Percentiles rank a stretch among this genome's conserved stretches.
Evolutionary conservation across 768 basidiomycete species (phyloP).

Genomic region (Trametes sanguinea): DNA sequence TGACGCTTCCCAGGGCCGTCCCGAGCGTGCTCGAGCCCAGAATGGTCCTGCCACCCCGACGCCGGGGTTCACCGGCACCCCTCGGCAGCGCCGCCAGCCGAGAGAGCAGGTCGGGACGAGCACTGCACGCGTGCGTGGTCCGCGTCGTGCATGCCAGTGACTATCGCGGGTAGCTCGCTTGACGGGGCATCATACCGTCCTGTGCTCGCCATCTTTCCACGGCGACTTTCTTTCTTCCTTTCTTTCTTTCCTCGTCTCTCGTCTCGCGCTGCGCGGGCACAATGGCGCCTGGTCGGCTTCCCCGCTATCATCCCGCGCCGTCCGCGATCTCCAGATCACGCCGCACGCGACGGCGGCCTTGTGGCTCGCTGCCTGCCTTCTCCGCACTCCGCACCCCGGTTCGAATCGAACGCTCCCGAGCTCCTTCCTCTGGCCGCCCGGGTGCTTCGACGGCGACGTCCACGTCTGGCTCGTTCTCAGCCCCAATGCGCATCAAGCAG

Average conservation of each 20-base stretch:
- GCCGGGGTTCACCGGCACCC: not conserved
- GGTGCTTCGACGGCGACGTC: not conserved
- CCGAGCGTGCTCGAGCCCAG: not conserved
- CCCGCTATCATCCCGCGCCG: not conserved
- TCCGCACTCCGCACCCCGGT: not conserved
- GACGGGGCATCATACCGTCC: not conserved
- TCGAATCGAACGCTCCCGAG: not conserved
- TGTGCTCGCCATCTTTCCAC: no score
- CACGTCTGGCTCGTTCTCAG: not conserved
- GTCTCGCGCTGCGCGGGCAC: constrained; percentile 1
- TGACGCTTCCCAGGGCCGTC: constrained; percentile 1
- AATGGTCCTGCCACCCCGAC: not conserved
- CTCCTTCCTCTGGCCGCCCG: not conserved
- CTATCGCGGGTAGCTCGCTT: constrained; percentile 17
- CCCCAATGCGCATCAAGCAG: constrained; percentile 1
- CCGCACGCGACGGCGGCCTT: not conserved
- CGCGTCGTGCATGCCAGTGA: not conserved
- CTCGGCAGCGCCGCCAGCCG: not conserved
- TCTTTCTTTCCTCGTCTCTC: not conserved
- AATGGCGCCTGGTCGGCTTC: not conserved
- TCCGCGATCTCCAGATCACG: not conserved
- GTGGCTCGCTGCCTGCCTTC: not conserved
- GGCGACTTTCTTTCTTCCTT: not conserved
- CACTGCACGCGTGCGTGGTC: not conserved
- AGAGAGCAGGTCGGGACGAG: not conserved